Conservation (phyloP, 2,329 filamentous ascomycete species). For the Fusarium duplospermum region DNA sequence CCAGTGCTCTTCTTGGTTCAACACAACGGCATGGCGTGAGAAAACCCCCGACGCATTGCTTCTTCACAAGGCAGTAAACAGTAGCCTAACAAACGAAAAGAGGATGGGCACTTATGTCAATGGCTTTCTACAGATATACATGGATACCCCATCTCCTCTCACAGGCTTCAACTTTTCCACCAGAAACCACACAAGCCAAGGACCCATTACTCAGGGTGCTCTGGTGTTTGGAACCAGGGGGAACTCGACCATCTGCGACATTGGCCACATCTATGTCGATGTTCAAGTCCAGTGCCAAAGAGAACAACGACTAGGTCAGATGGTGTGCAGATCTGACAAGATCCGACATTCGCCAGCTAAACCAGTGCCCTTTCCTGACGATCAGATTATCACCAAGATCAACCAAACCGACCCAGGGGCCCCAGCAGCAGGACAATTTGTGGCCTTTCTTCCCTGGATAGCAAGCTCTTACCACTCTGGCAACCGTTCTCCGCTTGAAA, state of each 20-base stretch:
- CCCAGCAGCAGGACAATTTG: not conserved
- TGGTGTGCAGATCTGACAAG: not conserved
- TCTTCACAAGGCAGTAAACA: not conserved
- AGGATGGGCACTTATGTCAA: not conserved
- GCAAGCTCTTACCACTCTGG: not conserved
- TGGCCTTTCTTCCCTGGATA: not conserved
- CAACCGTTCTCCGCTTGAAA: not conserved
- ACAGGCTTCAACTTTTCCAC: not conserved
- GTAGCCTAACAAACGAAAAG: not conserved
- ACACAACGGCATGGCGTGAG: not conserved
- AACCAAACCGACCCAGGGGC: not conserved
- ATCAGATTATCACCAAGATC: not conserved
- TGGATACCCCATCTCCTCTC: not conserved
- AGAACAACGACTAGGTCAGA: not conserved
- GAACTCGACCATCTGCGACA: not conserved
- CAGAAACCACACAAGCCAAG: not conserved
- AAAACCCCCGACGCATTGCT: not conserved
- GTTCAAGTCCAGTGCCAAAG: not conserved
- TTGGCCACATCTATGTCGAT: not conserved
- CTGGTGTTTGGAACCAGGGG: not conserved
- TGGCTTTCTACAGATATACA: not conserved
- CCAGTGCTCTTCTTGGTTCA: not conserved
- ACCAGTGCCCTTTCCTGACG: not conserved
- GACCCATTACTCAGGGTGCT: not conserved
- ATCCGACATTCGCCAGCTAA: not conserved